Conservation (phyloP, 768 basidiomycete species). For the Xanthoconium stramineum region DNA sequence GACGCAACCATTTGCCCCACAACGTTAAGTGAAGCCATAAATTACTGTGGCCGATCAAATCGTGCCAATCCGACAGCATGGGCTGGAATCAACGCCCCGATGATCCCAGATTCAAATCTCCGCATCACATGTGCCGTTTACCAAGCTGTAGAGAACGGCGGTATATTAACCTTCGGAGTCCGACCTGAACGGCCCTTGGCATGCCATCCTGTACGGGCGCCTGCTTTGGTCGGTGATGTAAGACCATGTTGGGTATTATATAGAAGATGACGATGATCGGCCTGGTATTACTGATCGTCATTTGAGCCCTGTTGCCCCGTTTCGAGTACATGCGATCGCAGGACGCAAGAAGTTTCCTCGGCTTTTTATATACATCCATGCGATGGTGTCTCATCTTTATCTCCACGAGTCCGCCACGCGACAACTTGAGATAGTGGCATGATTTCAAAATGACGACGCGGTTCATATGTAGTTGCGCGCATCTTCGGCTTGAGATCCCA, state of each 20-base stretch:
- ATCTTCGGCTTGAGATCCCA: no score
- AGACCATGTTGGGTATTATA: neutral
- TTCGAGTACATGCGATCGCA: neutral
- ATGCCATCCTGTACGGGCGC: constrained; percentile 29
- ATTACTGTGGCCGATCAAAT: constrained; percentile 1
- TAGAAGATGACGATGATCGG: neutral
- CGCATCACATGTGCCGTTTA: constrained; percentile 4
- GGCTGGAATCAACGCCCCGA: neutral
- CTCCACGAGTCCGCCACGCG: constrained; percentile 10
- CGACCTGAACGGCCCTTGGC: neutral
- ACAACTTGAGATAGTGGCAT: neutral
- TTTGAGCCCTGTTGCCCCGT: neutral
- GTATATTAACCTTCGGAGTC: neutral
- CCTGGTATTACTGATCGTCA: neutral
- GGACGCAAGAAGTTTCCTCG: no score
- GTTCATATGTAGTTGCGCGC: neutral
- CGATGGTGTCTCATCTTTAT: no score
- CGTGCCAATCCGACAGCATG: neutral
- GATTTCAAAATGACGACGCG: neutral
- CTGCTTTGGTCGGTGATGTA: neutral
- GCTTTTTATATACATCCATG: no score
- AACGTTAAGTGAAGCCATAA: neutral
- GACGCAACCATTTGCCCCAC: neutral
- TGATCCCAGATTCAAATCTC: constrained; percentile 10
- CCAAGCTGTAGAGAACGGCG: constrained; percentile 25